Evolutionary conservation across 2,329 filamentous ascomycete species (phyloP), one percentile per base, ranked within the genome.

Genomic region (Botryosphaeria agaves): DNA sequence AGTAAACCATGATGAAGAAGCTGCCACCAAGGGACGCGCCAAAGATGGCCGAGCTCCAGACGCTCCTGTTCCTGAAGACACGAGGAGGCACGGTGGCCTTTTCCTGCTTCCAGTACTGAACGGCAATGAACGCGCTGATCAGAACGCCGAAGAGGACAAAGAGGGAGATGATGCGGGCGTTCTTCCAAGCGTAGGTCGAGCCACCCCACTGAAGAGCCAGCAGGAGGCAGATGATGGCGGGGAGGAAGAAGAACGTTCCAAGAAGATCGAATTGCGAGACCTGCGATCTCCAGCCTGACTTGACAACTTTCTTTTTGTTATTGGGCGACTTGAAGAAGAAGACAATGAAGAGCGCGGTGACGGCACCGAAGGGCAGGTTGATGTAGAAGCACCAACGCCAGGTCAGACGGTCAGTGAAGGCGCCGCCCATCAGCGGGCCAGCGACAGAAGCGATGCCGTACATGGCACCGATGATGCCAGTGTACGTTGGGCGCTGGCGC

Each of bases 301-400:
- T 29, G 25, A 16, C 31, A 21, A 11, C 33, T 28, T 12, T 28
- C 29, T 8, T 14, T 19, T 17, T 6, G 31, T 20, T 9, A 32
- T 30, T 15, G 34, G 35, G 6, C 26, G 28, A n/a, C 30, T 30
- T 26, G 18, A 34, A 31, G 15, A 40, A 34, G 19, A 39, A 31
- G 14, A 33, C n/a, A 11, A 36, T 25, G 21, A 33, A 33, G 14
- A 19, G 18, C 5, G 33, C 32, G 0, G 59, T 61, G 11, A 62
- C 37, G 2, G 49, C 56, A 9, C 61, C 61, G 19, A 69, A 55
- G 0, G 64, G 65, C 1, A 69, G 47, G 37, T 70, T 69, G 43
- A 69, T 65, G 33, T 59, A 64, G 46, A 62, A 62, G 36, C 55
- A 64, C 58, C 59, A 62, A 7, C 61, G 42, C 59, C 61, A 63